Base-by-base conservation (phyloP, 208 protist genomes). In the Strigomonas culicis region DNA sequence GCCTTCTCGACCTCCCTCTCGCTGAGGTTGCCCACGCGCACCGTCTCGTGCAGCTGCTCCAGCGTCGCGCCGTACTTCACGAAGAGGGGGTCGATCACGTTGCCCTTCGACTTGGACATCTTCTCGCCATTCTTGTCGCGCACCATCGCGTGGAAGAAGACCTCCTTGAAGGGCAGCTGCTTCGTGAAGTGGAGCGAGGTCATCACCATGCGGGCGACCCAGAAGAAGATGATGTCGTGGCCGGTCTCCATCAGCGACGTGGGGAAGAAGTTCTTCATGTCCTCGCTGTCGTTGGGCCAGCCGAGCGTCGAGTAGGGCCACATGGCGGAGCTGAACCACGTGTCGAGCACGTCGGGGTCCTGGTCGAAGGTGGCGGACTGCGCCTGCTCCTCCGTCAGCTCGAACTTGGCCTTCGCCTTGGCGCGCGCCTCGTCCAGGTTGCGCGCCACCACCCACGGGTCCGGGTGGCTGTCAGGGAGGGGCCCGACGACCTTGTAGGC, bases 141-240 rank as follows among this genome's bases (percentile, higher is more conserved):
- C 52, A 99, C 98, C 90, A 99, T 98, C 32, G 98, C 89, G 78
- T 99, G 99, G 22, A 99, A 75, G 64, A 97, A 99, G 21, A 99
- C 82, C 51, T 96, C 85, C 55, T 87, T 85, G 80, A 99, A 99
- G n/a, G 98, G 98, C 28, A 98, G 82, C 72, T 98, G 64, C 28
- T 80, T 92, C 15, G 92, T 99, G 27, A 99, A 86, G 65, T 98
- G 75, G 11, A 98, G 75, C 51, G 97, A 97, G 55, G 99, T 94
- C 98, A 99, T 99, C n/a, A 99, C 98, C 99, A 99, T 99, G 63
- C 99, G 82, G 19, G 99, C 99, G 4, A 99, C 99, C 99, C 99
- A 99, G 86, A 99, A 99, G 88, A 99, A 99, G 25, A 99, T 64
- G 70, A 99, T 99, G 82, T 99, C 99, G 57, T 94, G 74, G 22